Evolutionary conservation across 2,329 filamentous ascomycete genomes (phyloP), one percentile per base, ranked within the genome.

Genomic region (Penicillium fuscoglaucum): DNA sequence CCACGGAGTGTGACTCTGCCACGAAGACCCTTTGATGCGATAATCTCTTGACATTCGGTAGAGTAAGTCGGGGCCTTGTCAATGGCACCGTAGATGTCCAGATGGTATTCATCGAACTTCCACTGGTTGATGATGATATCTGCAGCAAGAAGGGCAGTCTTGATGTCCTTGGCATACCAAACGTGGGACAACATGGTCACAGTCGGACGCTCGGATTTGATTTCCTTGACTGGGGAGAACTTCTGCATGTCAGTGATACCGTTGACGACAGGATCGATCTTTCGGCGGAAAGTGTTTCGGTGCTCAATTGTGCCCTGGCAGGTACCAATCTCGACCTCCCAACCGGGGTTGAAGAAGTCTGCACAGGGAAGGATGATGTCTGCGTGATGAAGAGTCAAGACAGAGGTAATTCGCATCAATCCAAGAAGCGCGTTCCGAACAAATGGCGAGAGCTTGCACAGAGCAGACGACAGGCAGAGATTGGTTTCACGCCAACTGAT

Each of bases 61-160:
- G 83, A 84, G 65, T 87, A 87, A 1, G 83, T 80, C 0, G 85
- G 85, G 26, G 84, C 80, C 61, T 85, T 84, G 70, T 87, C 85
- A 55, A 86, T 82, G 19, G 84, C 84, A 12, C 85, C 85, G 65
- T 87, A 88, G 19, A 88, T 82, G 58, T 85, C 80, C 2, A 88
- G 79, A 53, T 81, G 79, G 70, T 87, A 88, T 59, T 87, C 84
- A 43, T 79, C 81, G 71, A 88, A 87, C n/a, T 85, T 84, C 79
- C 82, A 87, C 64, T 84, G 80, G 67, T 88, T 87, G 62, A 87
- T 81, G 61, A 88, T 87, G 61, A 88, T 82, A 64, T 88, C 85
- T 1, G 85, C 85, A 7, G 85, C 84, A 6, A 87, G 75, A 26
- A 88, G 79, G 4, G 85, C 85, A 2, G 81, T 87, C 70, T 87